Base-by-base conservation (phyloP, 2,329 filamentous ascomycete species). In the Cytospora piceae region DNA sequence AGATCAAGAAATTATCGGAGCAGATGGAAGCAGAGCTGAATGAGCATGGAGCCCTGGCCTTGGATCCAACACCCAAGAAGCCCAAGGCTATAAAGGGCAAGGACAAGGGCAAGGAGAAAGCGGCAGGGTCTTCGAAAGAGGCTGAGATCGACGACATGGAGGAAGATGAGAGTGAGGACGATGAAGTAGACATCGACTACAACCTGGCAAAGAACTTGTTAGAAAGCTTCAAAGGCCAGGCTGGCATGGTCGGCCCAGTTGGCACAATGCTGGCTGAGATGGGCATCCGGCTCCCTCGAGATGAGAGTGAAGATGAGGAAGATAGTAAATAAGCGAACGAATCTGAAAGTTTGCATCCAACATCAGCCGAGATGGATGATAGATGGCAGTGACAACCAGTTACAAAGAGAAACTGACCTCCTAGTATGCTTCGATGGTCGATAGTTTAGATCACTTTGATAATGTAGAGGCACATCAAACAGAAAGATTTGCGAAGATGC, bases 201-300 rank as follows among this genome's bases (percentile, higher is more conserved):
- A 94, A 95, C 68, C 82, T 99, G 29, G 93, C 92, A 22, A 93
- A 91, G 76, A 98, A 98, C 73, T 81, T 99, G 63, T 81, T 99
- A 1, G 93, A 97, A 76, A 94, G 92, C 72, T 94, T 99, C 78
- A 96, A 96, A 74, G 90, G 91, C 20, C 94, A 98, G 76, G 92
- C 83, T 22, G 95, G 95, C 15, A 86, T 90, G 81, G 83, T 92
- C 37, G 95, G 95, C 0, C 95, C 95, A 0, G 91, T 91, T 2
- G 89, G 94, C 0, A 98, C 97, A 74, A 80, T 99, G 67, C 83
- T 99, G 72, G 90, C 89, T 8, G 85, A 96, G 79, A 90, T 98
- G 89, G 93, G 93, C 0, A 81, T 97, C 70, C 84, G 86, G 51
- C 81, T 97, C 66, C 94, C 94, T 0, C 84, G 91, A 67, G 93